Conservation (phyloP, 768 basidiomycete genomes). For the Termitomyces titanicus region DNA sequence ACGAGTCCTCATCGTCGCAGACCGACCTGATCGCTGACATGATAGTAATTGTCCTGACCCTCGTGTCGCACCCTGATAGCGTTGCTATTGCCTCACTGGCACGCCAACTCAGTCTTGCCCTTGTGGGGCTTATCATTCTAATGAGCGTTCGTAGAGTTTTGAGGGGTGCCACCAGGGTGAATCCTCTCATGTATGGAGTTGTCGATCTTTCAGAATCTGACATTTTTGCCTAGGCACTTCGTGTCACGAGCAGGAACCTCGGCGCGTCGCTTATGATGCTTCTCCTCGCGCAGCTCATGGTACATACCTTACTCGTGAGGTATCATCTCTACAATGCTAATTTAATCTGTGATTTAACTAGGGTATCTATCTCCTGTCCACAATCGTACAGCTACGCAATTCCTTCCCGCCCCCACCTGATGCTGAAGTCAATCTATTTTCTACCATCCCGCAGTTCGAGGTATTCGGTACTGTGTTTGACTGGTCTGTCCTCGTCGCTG, state of each 20-base stretch:
- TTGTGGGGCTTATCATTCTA: conserved; percentile 76
- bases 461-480: conserved; percentile 76
- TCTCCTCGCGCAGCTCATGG: conserved; percentile 81
- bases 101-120: conserved; percentile 53
- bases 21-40: conserved; percentile 33
- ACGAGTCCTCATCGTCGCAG: conserved; percentile 23
- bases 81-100: conserved; percentile 39
- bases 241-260: conserved; percentile 63
- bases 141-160: conserved; percentile 70
- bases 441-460: conserved; percentile 69
- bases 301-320: conserved; percentile 20
- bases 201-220: background rate
- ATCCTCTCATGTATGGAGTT: conserved; percentile 10
- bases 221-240: conserved; percentile 39
- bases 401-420: conserved; percentile 66
- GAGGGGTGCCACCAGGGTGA: conserved; percentile 58
- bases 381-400: conserved; percentile 76
- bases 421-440: conserved; percentile 49
- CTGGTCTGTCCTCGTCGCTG: conserved; percentile 64
- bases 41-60: conserved; percentile 32
- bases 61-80: conserved; percentile 20
- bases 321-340: background rate
- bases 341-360: conserved; percentile 21
- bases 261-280: conserved; percentile 77
- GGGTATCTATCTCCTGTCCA: conserved; percentile 83